Percentiles rank a stretch among this genome's conserved stretches.
These are phyloP conservation scores for Acorus gramineus DNA, from an alignment of 106 monocot genomes.

Conservation along the genomic window DNA sequence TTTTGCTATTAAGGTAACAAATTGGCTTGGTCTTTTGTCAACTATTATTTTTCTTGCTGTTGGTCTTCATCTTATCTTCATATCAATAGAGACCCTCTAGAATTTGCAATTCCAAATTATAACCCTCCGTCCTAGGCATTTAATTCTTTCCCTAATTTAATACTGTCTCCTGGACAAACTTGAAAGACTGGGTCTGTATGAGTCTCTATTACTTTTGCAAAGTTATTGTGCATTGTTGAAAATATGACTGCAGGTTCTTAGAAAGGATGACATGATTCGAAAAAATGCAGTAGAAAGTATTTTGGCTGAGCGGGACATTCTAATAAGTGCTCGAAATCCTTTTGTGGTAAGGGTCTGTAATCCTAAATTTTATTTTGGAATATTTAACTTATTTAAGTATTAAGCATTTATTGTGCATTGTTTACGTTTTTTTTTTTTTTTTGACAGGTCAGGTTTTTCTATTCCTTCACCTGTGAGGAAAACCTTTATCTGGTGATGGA, in stretches of 20 bases:
- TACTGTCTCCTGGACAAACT: no score
- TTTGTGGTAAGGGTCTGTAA: constrained; percentile 65
- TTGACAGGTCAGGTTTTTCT: constrained; percentile 94
- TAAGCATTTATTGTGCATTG: not conserved
- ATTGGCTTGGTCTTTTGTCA: not conserved
- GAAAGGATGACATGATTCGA: constrained; percentile 92
- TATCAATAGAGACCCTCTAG: not conserved
- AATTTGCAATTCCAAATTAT: no score
- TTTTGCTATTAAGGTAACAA: constrained; percentile 91
- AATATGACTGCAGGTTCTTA: constrained; percentile 55
- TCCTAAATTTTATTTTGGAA: not conserved
- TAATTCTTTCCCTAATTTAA: no score
- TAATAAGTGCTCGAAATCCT: constrained; percentile 92
- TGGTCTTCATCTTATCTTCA: not conserved
- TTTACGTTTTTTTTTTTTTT: constrained; percentile 19
- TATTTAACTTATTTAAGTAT: not conserved
- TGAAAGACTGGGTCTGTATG: no score
- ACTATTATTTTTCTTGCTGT: not conserved
- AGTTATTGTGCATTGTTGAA: not conserved
- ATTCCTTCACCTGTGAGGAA: constrained; percentile 98
- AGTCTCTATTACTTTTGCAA: no score
- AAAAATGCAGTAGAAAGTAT: constrained; percentile 99
- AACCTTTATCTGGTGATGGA: constrained; percentile 99
- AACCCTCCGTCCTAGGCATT: no score
- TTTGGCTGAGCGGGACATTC: constrained; percentile 89